A percentile compares a stretch with the other conserved stretches of the same genome.
Conservation (phyloP, 179 eudicot genomes). For the Camellia oleifera region DNA sequence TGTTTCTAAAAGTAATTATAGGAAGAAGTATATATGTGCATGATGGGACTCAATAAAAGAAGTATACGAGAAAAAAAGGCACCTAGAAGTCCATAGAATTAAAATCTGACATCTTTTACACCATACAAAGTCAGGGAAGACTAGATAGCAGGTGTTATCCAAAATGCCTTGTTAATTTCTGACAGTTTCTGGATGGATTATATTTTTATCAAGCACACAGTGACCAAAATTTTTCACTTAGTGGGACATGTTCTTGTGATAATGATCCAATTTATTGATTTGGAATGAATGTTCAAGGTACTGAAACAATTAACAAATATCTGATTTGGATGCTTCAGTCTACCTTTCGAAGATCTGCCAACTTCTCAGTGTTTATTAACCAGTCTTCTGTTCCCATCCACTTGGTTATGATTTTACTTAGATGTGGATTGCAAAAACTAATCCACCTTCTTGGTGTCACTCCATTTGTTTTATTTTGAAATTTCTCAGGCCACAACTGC, state of each 20-base stretch:
- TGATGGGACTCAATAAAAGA: neutral
- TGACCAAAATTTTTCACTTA: neutral
- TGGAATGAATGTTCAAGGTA: neutral
- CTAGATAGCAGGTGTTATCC: neutral
- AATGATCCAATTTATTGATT: neutral
- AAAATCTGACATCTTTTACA: neutral
- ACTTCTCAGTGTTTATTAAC: constrained; percentile 54
- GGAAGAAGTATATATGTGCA: neutral
- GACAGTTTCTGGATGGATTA: neutral
- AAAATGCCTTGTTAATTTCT: neutral
- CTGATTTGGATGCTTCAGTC: neutral
- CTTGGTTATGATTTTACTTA: constrained; percentile 55
- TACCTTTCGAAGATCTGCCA: constrained; percentile 47
- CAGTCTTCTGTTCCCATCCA: constrained; percentile 65
- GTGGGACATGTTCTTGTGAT: too few species aligned
- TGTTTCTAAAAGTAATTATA: neutral
- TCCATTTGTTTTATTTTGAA: constrained; percentile 68
- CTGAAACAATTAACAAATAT: too few species aligned
- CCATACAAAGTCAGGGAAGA: neutral
- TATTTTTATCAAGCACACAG: neutral
- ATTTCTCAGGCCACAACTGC: constrained; percentile 70
- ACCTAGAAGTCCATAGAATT: neutral
- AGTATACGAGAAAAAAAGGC: neutral
- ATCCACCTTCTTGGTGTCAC: constrained; percentile 70
- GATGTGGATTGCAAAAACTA: constrained; percentile 55